These are phyloP conservation scores for Ophiosphaerella narmari DNA, from an alignment of 2,329 filamentous ascomycete genomes.

Conservation along the genomic window DNA sequence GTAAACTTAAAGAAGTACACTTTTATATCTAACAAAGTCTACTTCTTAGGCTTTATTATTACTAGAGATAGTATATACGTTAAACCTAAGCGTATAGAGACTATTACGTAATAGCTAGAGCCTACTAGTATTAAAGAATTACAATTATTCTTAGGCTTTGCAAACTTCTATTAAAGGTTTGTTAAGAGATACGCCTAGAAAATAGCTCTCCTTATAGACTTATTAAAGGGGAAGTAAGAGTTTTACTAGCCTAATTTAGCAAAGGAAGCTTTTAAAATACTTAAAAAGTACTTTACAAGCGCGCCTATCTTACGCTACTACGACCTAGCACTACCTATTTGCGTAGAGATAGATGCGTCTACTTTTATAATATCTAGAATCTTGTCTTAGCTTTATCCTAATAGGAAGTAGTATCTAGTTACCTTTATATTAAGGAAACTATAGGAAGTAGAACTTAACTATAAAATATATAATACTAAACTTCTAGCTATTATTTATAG, in stretches of 20 bases:
- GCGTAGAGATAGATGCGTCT: no score
- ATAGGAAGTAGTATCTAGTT: neutral
- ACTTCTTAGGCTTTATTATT: neutral
- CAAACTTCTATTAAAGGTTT: neutral
- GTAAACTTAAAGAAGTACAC: no score
- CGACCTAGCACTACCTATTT: no score
- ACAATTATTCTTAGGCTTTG: neutral
- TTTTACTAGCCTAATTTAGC: no score
- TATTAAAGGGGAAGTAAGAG: neutral
- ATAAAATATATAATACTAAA: neutral
- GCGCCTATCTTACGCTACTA: no score
- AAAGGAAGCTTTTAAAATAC: no score
- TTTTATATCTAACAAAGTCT: neutral
- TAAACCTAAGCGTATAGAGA: neutral
- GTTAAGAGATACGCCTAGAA: neutral
- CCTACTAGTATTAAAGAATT: neutral
- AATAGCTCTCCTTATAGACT: neutral
- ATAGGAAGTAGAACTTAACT: neutral
- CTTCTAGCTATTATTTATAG: neutral
- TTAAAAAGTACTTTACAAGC: no score
- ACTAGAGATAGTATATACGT: neutral
- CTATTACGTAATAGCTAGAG: neutral
- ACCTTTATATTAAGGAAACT: neutral
- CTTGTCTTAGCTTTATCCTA: neutral
- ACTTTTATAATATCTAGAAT: neutral